These are phyloP conservation scores for Citeromyces nyonsensis DNA, from an alignment of 805 yeast species.

Conservation along the genomic window DNA sequence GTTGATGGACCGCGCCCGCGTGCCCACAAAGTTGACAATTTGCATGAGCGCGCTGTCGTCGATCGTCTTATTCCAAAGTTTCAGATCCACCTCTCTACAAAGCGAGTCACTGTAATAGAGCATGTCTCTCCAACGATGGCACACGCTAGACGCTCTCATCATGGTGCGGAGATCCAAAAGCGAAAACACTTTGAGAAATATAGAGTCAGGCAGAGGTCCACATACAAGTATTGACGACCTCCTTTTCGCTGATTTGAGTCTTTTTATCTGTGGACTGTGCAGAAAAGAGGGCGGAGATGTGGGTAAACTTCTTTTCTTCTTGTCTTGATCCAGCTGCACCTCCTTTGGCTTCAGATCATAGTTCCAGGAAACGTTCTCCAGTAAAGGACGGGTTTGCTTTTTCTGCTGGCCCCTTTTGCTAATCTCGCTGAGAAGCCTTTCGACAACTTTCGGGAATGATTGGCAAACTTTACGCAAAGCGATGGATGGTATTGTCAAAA, in stretches of 20 bases:
- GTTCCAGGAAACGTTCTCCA: too few relatives aligned
- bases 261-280: slow-evolving; percentile 36
- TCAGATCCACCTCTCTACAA: slow-evolving; percentile 35
- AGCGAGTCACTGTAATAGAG: slow-evolving; percentile 39
- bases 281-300: slow-evolving; percentile 19
- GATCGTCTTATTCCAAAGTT: slow-evolving; percentile 45
- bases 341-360: too few relatives aligned
- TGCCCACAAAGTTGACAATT: slow-evolving; percentile 57
- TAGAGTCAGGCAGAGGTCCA: slow-evolving; percentile 47
- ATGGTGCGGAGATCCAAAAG: slow-evolving; percentile 38
- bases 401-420: too few relatives aligned
- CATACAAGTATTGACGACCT: slow-evolving; percentile 41
- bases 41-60: slow-evolving; percentile 39
- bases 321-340: too few relatives aligned
- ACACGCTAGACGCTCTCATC: slow-evolving; percentile 42
- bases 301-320: too few relatives aligned
- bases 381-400: too few relatives aligned
- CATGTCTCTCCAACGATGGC: slow-evolving; percentile 56
- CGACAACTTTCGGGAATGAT: too few relatives aligned
- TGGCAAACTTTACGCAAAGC: too few relatives aligned
- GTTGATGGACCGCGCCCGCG: slow-evolving; percentile 44
- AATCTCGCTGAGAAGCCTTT: too few relatives aligned
- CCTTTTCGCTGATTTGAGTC: slow-evolving; percentile 28
- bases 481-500: too few relatives aligned
- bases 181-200: slow-evolving; percentile 37